Conservation (phyloP, 2,329 filamentous ascomycete genomes). For the Pseudomassariella vexata region DNA sequence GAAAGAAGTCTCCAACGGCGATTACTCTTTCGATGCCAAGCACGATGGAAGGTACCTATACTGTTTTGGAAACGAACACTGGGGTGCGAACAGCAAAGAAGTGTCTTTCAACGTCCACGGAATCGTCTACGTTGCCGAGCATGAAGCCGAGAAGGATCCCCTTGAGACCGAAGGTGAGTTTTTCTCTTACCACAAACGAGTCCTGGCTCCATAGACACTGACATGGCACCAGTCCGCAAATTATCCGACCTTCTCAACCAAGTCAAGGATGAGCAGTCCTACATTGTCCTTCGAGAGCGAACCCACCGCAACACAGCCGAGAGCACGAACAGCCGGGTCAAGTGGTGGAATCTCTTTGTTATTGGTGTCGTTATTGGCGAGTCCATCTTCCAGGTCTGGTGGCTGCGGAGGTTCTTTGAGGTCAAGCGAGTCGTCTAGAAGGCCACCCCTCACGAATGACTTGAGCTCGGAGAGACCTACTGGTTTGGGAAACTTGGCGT, state of each 20-base stretch:
- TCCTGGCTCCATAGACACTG: background rate
- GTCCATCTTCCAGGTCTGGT: constrained; percentile 98
- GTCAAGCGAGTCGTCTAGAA: constrained; percentile 61
- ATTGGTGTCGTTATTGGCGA: constrained; percentile 82
- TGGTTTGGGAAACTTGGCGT: too few relatives aligned
- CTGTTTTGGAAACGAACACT: constrained; percentile 99
- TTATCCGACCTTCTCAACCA: constrained; percentile 81
- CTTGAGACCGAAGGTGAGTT: constrained; percentile 79
- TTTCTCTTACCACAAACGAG: constrained; percentile 7
- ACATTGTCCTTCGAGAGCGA: constrained; percentile 91
- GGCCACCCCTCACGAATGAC: background rate
- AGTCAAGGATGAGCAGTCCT: constrained; percentile 96
- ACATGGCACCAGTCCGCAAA: constrained; percentile 58
- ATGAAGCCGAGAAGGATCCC: constrained; percentile 77
- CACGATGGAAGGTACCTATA: constrained; percentile 87
- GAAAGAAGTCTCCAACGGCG: constrained; percentile 78
- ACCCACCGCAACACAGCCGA: constrained; percentile 98
- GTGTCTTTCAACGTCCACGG: constrained; percentile 99
- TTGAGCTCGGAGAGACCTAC: too few relatives aligned
- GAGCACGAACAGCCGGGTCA: constrained; percentile 94
- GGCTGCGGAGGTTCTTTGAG: constrained; percentile 98
- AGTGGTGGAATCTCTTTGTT: constrained; percentile 99
- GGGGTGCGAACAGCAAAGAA: constrained; percentile 93
- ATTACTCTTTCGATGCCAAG: constrained; percentile 83
- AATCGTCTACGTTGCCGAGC: constrained; percentile 92